Evolutionary conservation across 176 grass and related monocot genomes (phyloP).

Genomic region (Chrysopogon serrulatus): DNA sequence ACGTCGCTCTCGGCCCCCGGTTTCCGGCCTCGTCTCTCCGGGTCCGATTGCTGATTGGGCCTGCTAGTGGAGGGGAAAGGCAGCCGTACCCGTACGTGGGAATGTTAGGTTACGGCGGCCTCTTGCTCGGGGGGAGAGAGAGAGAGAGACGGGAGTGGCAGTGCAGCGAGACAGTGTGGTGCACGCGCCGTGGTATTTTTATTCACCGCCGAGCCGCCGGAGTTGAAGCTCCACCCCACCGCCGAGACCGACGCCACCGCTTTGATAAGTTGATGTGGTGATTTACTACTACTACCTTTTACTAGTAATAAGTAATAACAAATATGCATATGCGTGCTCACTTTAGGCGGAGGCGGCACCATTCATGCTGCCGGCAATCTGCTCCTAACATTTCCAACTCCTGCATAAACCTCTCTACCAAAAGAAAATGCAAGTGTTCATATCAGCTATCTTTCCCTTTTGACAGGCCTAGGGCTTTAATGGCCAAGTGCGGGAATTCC

Average conservation of each 20-base stretch:
- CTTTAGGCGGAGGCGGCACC: not conserved
- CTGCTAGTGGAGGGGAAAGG: not conserved
- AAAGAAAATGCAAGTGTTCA: not conserved
- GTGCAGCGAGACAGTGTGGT: not conserved
- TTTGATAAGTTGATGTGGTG: not conserved
- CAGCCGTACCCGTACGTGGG: not conserved
- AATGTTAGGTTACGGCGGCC: conserved; percentile 35
- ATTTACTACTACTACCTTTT: not conserved
- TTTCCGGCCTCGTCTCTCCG: not conserved
- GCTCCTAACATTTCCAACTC: too few relatives aligned
- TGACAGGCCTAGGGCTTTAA: not conserved
- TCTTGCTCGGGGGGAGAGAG: not conserved
- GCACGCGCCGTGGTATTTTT: conserved; percentile 14
- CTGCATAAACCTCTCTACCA: not conserved
- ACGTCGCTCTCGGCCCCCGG: not conserved
- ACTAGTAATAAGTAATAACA: not conserved
- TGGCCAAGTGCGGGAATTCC: not conserved
- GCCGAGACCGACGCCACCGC: not conserved
- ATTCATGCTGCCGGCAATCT: not conserved
- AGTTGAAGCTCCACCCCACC: not conserved
- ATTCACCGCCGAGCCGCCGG: not conserved
- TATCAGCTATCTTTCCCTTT: not conserved
- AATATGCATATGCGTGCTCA: not conserved
- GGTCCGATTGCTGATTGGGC: not conserved
- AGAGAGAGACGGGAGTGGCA: not conserved